phyloP scores from a whole-genome alignment of 1,284 basidiomycete genomes.

The Ustilago hordei region DNA sequence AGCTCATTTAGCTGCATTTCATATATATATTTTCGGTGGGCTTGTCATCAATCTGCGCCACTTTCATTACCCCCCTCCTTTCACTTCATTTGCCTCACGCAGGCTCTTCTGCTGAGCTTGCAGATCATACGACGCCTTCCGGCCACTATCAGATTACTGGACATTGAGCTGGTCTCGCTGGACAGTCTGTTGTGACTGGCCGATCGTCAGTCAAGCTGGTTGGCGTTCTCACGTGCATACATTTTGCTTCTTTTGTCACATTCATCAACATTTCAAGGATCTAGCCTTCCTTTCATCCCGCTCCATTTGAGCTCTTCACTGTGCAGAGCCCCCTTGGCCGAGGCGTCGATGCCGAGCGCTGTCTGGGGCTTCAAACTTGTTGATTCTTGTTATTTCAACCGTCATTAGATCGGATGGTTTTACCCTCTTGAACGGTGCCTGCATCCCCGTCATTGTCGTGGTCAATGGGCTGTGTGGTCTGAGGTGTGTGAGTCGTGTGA shows the following conservation, averaged over 20 bases:
- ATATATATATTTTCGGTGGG: not conserved
- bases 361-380: too few relatives aligned
- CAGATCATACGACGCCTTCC: slow-evolving; percentile 16
- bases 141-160: not conserved
- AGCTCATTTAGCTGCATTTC: not conserved
- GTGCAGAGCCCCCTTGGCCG: slow-evolving; percentile 11
- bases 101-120: slow-evolving; percentile 6
- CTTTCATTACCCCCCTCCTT: not conserved
- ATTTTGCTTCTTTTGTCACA: slow-evolving; percentile 23
- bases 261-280: not conserved
- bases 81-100: not conserved
- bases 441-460: too few relatives aligned
- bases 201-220: slow-evolving; percentile 18
- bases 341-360: too few relatives aligned
- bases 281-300: not conserved
- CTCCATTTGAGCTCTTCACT: slow-evolving; percentile 14
- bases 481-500: too few relatives aligned
- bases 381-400: not conserved
- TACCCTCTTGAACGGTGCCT: not conserved
- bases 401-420: slow-evolving; percentile 14
- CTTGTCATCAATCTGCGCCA: not conserved
- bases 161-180: slow-evolving; percentile 28
- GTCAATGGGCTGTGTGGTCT: too few relatives aligned
- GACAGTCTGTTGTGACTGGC: slow-evolving; percentile 12
- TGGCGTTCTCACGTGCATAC: not conserved